These are phyloP conservation scores for Phaffia tasmanica DNA, from an alignment of 768 basidiomycete genomes.

Conservation along the genomic window DNA sequence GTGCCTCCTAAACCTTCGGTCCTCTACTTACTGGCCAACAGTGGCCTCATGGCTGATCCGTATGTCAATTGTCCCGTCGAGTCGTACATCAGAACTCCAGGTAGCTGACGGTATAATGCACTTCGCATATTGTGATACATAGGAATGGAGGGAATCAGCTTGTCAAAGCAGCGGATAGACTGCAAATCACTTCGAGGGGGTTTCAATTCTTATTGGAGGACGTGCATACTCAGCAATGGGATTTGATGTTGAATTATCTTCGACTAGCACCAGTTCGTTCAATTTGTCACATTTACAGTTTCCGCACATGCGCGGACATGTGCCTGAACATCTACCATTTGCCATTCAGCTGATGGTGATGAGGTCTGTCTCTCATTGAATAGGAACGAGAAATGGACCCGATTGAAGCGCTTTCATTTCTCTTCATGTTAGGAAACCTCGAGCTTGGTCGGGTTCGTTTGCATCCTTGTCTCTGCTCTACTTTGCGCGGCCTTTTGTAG, in stretches of 20 bases:
- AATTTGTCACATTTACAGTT: neutral
- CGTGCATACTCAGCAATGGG: constrained; percentile 91
- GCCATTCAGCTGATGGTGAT: neutral
- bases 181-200: constrained; percentile 73
- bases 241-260: constrained; percentile 79
- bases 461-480: neutral
- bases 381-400: constrained; percentile 77
- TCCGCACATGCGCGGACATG: constrained; percentile 1
- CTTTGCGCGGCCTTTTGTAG: neutral
- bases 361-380: neutral
- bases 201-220: constrained; percentile 95
- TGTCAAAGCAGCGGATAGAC: constrained; percentile 26
- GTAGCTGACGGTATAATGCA: constrained; percentile 32
- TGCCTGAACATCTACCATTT: neutral
- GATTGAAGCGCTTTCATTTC: constrained; percentile 81
- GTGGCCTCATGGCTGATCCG: constrained; percentile 75
- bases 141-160: constrained; percentile 2
- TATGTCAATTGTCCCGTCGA: constrained; percentile 38
- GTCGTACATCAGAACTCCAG: neutral
- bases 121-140: constrained; percentile 37
- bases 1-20: constrained; percentile 68
- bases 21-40: constrained; percentile 65
- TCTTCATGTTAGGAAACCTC: constrained; percentile 96
- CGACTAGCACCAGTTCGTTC: constrained; percentile 62
- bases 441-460: constrained; percentile 70